A percentile compares a stretch with the other conserved stretches of the same genome.
phyloP scores from a whole-genome alignment of 257 asterid species.

The Anisodus acutangulus region DNA sequence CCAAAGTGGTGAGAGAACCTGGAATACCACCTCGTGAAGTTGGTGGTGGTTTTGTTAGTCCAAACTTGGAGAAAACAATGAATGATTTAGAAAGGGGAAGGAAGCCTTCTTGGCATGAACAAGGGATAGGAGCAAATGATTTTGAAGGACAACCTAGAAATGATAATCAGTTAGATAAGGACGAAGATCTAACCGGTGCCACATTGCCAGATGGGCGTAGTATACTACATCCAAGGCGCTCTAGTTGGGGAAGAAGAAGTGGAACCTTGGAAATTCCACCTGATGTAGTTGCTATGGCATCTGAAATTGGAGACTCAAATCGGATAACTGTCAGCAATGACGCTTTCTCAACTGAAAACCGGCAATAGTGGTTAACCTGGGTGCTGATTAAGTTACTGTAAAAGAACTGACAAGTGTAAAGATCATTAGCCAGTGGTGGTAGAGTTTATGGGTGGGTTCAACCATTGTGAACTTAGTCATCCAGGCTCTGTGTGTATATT shows the following conservation, averaged over 20 bases:
- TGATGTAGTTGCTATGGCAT: constrained; percentile 35
- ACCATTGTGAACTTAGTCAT: background rate
- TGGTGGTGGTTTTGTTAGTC: constrained; percentile 43
- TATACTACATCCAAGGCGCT: constrained; percentile 35
- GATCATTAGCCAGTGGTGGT: constrained; percentile 5
- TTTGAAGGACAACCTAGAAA: constrained; percentile 32
- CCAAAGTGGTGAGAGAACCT: constrained; percentile 52
- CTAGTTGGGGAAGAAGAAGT: constrained; percentile 47
- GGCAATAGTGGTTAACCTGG: background rate
- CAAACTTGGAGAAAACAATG: constrained; percentile 41
- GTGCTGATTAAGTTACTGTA: background rate
- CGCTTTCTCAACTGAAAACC: background rate
- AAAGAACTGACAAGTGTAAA: constrained; percentile 20
- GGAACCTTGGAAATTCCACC: constrained; percentile 42
- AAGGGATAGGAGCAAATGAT: constrained; percentile 5
- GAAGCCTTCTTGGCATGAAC: constrained; percentile 51
- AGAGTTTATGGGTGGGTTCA: constrained; percentile 3
- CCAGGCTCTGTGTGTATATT: constrained; percentile 22
- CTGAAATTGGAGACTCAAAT: constrained; percentile 39
- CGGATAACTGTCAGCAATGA: constrained; percentile 25
- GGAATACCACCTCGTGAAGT: constrained; percentile 39
- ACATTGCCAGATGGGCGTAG: constrained; percentile 44
- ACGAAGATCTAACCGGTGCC: constrained; percentile 38
- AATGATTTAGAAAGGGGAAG: constrained; percentile 40
- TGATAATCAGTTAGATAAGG: constrained; percentile 34